phyloP scores from a whole-genome alignment of 2,329 filamentous ascomycete genomes.

The Colletotrichum magnum region DNA sequence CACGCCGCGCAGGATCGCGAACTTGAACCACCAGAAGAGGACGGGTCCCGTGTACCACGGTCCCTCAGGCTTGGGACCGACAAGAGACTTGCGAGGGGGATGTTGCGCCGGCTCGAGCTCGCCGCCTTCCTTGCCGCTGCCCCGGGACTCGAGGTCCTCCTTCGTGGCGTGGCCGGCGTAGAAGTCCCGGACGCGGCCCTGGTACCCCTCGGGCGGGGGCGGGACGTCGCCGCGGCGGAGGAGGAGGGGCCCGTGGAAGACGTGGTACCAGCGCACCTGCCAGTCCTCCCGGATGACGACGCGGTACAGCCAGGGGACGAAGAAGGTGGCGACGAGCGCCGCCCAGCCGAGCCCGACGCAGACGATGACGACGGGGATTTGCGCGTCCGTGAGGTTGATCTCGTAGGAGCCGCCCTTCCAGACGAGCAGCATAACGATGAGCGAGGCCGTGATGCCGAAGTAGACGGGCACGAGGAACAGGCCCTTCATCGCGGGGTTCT shows the following conservation, averaged over 20 bases:
- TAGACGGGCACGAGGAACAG: constrained; percentile 52
- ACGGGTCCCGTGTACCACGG: constrained; percentile 59
- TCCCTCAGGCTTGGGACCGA: constrained; percentile 58
- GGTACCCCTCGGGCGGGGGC: constrained; percentile 57
- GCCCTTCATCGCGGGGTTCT: constrained; percentile 66
- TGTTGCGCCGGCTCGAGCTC: constrained; percentile 52
- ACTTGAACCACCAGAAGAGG: constrained; percentile 61
- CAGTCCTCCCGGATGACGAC: constrained; percentile 73
- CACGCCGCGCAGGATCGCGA: constrained; percentile 61
- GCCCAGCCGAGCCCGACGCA: constrained; percentile 64
- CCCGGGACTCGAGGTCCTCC: constrained; percentile 62
- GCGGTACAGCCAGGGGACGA: constrained; percentile 72
- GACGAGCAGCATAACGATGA: constrained; percentile 74
- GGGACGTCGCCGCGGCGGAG: constrained; percentile 59
- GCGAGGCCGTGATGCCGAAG: not conserved
- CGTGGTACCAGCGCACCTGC: constrained; percentile 49
- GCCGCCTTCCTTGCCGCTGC: constrained; percentile 48
- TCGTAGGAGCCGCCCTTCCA: constrained; percentile 64
- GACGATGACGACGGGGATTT: constrained; percentile 68
- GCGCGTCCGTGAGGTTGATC: constrained; percentile 62
- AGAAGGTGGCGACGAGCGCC: constrained; percentile 65
- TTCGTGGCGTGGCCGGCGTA: constrained; percentile 70
- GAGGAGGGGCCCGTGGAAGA: constrained; percentile 57
- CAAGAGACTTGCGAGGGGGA: constrained; percentile 44
- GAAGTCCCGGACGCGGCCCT: constrained; percentile 62